Base-by-base conservation (phyloP, 176 grass and related monocot genomes). In the Metroxylon sagu region DNA sequence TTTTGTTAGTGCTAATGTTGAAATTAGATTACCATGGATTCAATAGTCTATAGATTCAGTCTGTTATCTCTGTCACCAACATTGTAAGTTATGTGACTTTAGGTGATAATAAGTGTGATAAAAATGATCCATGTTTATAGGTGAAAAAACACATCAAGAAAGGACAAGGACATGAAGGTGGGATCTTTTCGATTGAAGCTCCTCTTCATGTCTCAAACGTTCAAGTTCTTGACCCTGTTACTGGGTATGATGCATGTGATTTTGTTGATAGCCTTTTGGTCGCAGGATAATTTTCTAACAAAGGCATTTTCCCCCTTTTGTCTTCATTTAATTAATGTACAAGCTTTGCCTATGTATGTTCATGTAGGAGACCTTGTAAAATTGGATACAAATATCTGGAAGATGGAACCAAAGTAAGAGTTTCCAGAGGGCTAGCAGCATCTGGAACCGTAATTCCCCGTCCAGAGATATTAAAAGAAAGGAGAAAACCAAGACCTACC, bases 181-280 rank as follows among this genome's bases (percentile, higher is more conserved):
- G 91, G n/a, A 96, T 96, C 54, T 96, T 96, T 76, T 90, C 86
- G 17, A 90, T 96, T 62, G 86, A 96, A 82, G 86, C 91, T 58
- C 91, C 91, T 31, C 91, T 96, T 90, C 91, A 96, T 87, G 91
- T 96, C 71, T 96, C 91, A 27, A 96, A 96, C 74, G 83, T 90
- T 48, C 86, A 90, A 81, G 91, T 90, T 74, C 50, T 96, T 64
- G 86, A 96, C 16, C 86, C 86, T 8, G 86, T 85, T 28, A 90
- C 80, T 6, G 86, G 91, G 91, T 96, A 82, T 67, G 62, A 39
- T 28, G 29, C 18, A 26, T 75, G 14, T 31, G 29, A 29, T 62
- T 70, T 21, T 50, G 48, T 71, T 48, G n/a, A 49, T 73, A 58
- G 17, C 18, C 29, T 16, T 53, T 26, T 43, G 2, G 10, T 43